Evolutionary conservation across 1,139 yeast species (phyloP).

Genomic region (Yamadazyma epiphylla): DNA sequence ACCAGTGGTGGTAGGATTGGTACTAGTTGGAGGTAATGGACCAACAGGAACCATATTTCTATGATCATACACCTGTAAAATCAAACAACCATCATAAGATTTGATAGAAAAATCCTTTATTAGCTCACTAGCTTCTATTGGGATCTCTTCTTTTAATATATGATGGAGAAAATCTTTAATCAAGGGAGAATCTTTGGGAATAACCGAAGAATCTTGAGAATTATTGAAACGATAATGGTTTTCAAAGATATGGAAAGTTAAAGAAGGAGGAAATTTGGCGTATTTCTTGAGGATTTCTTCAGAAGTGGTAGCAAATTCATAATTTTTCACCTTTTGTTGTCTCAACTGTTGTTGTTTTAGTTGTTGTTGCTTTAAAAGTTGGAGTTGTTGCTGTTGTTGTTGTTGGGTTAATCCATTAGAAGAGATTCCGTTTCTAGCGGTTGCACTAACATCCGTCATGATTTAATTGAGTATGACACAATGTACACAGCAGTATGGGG

Average conservation of each 20-base stretch:
- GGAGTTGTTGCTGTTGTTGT: slow-evolving; percentile 17
- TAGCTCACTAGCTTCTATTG: slow-evolving; percentile 85
- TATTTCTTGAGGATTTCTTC: slow-evolving; percentile 76
- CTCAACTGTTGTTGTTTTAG: slow-evolving; percentile 24
- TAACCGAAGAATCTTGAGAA: slow-evolving; percentile 64
- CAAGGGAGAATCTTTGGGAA: slow-evolving; percentile 79
- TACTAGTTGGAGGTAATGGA: slow-evolving; percentile 6
- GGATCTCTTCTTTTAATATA: slow-evolving; percentile 78
- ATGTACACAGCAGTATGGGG: too few species aligned
- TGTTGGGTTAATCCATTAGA: too few species aligned
- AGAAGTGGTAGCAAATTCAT: slow-evolving; percentile 66
- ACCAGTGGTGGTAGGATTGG: slow-evolving; percentile 2
- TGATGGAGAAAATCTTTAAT: slow-evolving; percentile 75
- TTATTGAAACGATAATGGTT: slow-evolving; percentile 82
- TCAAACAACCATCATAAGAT: slow-evolving; percentile 85
- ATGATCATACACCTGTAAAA: slow-evolving; percentile 81
- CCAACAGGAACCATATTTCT: slow-evolving; percentile 26
- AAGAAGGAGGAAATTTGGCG: slow-evolving; percentile 73
- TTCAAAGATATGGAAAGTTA: slow-evolving; percentile 86
- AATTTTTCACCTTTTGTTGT: slow-evolving; percentile 34
- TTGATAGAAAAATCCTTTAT: slow-evolving; percentile 80
- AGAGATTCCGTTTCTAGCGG: too few species aligned
- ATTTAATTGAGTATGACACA: too few species aligned
- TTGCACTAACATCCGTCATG: too few species aligned
- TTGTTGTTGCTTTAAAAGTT: slow-evolving; percentile 37